Evolutionary conservation across 495 filamentous ascomycete species (phyloP).

Genomic region (Neurospora sp.): DNA sequence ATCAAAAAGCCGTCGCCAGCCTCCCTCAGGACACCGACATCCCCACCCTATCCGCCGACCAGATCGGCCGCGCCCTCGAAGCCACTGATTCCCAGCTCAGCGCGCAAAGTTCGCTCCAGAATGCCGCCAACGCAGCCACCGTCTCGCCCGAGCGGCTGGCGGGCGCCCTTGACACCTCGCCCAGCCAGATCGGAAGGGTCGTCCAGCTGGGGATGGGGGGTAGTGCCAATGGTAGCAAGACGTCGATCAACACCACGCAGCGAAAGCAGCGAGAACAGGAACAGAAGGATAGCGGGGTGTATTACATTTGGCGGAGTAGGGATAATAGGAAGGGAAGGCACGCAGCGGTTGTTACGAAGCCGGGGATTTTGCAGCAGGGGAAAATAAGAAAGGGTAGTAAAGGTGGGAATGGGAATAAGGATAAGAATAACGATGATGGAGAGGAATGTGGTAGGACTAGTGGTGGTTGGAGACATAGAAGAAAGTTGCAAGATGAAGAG

Average conservation of each 20-base stretch:
- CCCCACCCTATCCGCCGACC: not conserved
- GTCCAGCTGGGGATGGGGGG: not conserved
- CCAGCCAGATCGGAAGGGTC: not conserved
- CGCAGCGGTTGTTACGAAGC: conserved; percentile 37
- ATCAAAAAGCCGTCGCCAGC: not conserved
- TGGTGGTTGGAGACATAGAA: not conserved
- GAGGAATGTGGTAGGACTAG: not conserved
- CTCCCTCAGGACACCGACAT: not conserved
- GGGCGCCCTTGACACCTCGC: not conserved
- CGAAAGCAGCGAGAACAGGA: not conserved
- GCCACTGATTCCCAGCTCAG: not conserved
- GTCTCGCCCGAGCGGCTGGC: not conserved
- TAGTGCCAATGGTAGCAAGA: not conserved
- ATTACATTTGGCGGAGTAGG: conserved; percentile 42
- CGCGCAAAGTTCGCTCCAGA: not conserved
- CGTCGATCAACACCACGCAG: not conserved
- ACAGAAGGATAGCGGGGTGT: not conserved
- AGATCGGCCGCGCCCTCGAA: not conserved
- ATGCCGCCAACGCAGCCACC: not conserved
- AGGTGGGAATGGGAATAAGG: not conserved
- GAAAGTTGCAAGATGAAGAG: not conserved
- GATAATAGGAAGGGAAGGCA: conserved; percentile 64
- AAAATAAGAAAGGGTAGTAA: not conserved
- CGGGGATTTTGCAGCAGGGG: not conserved
- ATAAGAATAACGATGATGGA: not conserved